Evolutionary conservation across 1,139 yeast genomes (phyloP).

Genomic region (Petasospora fabianii): DNA sequence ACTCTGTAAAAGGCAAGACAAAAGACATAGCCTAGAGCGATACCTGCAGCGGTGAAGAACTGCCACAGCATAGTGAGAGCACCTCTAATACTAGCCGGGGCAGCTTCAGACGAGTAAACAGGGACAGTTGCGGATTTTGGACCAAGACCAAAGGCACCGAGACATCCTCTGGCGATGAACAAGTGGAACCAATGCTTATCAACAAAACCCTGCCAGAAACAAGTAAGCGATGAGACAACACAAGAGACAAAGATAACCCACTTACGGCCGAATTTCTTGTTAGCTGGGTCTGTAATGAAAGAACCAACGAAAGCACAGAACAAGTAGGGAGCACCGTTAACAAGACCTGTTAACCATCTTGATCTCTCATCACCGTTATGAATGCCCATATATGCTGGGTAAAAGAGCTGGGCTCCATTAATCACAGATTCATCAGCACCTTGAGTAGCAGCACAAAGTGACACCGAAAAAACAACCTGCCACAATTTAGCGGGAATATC

Average conservation of each 20-base stretch:
- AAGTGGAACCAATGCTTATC: conserved; percentile 67
- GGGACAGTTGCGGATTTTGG: conserved; percentile 81
- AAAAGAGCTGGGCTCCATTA: conserved; percentile 77
- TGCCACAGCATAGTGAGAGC: conserved; percentile 88
- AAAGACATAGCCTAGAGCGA: conserved; percentile 74
- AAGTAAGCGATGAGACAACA: conserved; percentile 58
- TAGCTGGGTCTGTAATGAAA: conserved; percentile 69
- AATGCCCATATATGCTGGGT: conserved; percentile 56
- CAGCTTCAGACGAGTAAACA: conserved; percentile 75
- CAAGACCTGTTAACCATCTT: conserved; percentile 69
- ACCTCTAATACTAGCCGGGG: conserved; percentile 76
- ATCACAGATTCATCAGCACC: conserved; percentile 92
- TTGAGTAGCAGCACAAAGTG: conserved; percentile 88
- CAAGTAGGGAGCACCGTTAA: conserved; percentile 79
- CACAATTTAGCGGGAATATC: conserved; percentile 51
- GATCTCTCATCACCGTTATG: conserved; percentile 44
- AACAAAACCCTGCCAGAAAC: conserved; percentile 75
- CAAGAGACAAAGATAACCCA: conserved; percentile 70
- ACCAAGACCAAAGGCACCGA: conserved; percentile 73
- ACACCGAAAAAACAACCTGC: conserved; percentile 66
- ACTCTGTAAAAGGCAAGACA: conserved; percentile 57
- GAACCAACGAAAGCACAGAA: conserved; percentile 69
- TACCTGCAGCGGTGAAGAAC: conserved; percentile 83
- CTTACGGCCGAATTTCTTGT: conserved; percentile 63
- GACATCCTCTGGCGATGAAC: conserved; percentile 64